Base-by-base conservation (phyloP, 129 eudicot species). In the Logfia minima region DNA sequence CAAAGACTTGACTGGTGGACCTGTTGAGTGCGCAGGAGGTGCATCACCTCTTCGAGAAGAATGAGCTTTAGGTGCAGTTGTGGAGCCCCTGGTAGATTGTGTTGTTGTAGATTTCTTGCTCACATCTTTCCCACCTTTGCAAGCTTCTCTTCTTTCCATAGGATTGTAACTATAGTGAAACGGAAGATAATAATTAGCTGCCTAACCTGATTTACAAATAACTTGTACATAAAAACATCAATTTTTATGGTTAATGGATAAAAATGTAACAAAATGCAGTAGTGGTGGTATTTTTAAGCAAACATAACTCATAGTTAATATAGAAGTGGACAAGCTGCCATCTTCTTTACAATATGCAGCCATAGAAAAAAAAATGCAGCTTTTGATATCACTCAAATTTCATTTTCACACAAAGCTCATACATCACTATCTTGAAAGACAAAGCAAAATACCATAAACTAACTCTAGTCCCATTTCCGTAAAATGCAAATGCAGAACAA, bases 121-220 rank as follows among this genome's bases (percentile, higher is more conserved):
- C 29, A 17, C 78, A 19, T 88, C 96, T 75, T 86, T 90, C 9
- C 87, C 96, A 41, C 98, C 98, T 84, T 91, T 94, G 84, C 90
- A 84, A 29, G 85, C 80, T 74, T 94, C 96, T 80, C 98, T 91
- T 72, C 98, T 87, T 79, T 91, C 97, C 77, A 86, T 66, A 70
- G 97, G 89, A 79, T 94, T 94, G 86, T 93, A 93, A 74, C 97
- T 91, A 74, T 67, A 31, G 61, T 29, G 24, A 68, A 77, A 60
- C 61, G 31, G 39, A 60, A 79, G 32, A 68, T 35, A 61, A 26
- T 53, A 52, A 53, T 62, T 28, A 59, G 76, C 19, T n/a, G n/a
- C 55, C 55, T 48, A 48, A 48, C 55, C 18, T 14, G 18, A 48
- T 48, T 48, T 5, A 48, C n/a, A 48, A 3, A 13, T 48, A 48